These are phyloP conservation scores for Raffaelea ambrosiae DNA, from an alignment of 2,329 filamentous ascomycete species.

Conservation along the genomic window DNA sequence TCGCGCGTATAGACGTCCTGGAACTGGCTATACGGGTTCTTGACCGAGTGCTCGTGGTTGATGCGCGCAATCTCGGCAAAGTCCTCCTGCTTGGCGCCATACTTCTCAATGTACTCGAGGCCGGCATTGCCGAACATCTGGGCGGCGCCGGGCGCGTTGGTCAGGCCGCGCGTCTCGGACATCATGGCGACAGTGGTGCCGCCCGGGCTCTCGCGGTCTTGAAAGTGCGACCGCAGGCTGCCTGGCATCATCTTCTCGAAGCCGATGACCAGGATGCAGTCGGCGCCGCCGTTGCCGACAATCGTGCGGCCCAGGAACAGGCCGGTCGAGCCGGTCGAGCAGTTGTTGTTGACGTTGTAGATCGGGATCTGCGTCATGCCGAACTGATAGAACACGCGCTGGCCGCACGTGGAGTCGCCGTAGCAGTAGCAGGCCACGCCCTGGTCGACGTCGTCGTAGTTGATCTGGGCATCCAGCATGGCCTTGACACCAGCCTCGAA, in stretches of 20 bases:
- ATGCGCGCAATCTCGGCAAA: conserved; percentile 91
- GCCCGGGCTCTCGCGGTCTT: conserved; percentile 74
- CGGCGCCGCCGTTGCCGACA: conserved; percentile 69
- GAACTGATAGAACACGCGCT: conserved; percentile 98
- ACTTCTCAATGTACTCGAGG: conserved; percentile 89
- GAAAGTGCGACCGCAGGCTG: conserved; percentile 74
- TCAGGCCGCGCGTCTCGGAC: conserved; percentile 70
- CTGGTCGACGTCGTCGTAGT: conserved; percentile 92
- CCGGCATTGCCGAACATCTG: conserved; percentile 97
- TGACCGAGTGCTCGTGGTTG: conserved; percentile 85
- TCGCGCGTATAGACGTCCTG: conserved; percentile 83
- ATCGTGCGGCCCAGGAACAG: conserved; percentile 75
- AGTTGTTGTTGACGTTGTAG: conserved; percentile 99
- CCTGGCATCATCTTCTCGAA: conserved; percentile 98
- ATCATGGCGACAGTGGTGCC: conserved; percentile 70
- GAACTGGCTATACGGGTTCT: conserved; percentile 98
- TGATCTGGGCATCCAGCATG: conserved; percentile 78
- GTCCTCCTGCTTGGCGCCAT: conserved; percentile 74
- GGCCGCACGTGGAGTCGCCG: conserved; percentile 88
- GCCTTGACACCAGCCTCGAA: conserved; percentile 90
- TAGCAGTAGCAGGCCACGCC: conserved; percentile 98
- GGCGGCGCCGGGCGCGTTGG: conserved; percentile 75
- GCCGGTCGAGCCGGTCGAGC: conserved; percentile 89
- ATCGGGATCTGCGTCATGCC: conserved; percentile 95
- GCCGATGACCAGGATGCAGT: conserved; percentile 84